phyloP scores from a whole-genome alignment of 2,329 filamentous ascomycete genomes.

The Cyclaneusma minus region DNA sequence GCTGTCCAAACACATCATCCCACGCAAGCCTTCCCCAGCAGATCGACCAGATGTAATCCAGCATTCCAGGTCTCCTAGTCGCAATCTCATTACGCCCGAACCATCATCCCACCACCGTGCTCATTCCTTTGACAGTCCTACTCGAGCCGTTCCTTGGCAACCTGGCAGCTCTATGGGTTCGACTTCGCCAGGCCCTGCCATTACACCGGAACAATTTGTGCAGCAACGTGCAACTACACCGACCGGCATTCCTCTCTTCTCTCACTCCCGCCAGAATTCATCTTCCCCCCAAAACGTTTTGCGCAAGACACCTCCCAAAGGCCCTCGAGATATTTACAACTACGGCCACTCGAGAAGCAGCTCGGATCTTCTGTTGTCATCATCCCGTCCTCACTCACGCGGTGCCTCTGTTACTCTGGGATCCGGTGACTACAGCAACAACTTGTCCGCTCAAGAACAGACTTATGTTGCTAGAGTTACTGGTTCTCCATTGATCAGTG shows the following conservation, averaged over 20 bases:
- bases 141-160: conserved; percentile 64
- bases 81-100: conserved; percentile 21
- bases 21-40: conserved; percentile 4
- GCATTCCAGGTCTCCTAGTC: conserved; percentile 24
- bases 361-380: conserved; percentile 28
- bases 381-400: conserved; percentile 41
- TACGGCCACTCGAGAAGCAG: conserved; percentile 27
- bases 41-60: conserved; percentile 14
- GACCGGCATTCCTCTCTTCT: conserved; percentile 36
- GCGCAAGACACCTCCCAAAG: conserved; percentile 18
- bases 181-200: conserved; percentile 28
- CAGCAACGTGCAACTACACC: conserved; percentile 52
- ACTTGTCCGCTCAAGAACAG: conserved; percentile 75
- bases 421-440: conserved; percentile 32
- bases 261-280: conserved; percentile 40
- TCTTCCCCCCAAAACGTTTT: conserved; percentile 36
- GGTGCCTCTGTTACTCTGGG: conserved; percentile 28
- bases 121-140: conserved; percentile 35
- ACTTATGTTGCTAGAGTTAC: conserved; percentile 77
- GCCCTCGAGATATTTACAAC: conserved; percentile 3
- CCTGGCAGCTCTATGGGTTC: conserved; percentile 43
- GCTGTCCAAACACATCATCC: conserved; percentile 6
- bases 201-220: conserved; percentile 73
- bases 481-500: conserved; percentile 57
- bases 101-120: conserved; percentile 25